Conservation (phyloP, 176 grass and related monocot genomes). For the Ensete ventricosum region DNA sequence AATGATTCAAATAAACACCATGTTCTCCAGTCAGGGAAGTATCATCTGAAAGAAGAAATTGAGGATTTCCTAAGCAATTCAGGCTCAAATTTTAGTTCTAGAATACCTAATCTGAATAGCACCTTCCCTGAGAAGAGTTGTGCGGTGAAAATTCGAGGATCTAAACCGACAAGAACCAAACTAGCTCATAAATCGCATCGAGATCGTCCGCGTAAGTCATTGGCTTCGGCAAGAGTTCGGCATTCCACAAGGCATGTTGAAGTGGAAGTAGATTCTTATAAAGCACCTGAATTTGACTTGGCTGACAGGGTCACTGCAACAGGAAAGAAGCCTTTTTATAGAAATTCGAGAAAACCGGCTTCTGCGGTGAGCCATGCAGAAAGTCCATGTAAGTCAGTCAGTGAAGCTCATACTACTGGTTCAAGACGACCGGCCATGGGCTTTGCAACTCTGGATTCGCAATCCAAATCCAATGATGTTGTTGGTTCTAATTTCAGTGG, state of each 20-base stretch:
- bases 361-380: constrained; percentile 47
- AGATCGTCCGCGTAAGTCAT: constrained; percentile 43
- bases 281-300: constrained; percentile 23
- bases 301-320: constrained; percentile 28
- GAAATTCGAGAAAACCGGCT: constrained; percentile 47
- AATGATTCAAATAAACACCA: constrained; percentile 18
- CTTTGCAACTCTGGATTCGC: constrained; percentile 49
- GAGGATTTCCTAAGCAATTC: constrained; percentile 39
- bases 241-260: constrained; percentile 40
- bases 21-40: constrained; percentile 20
- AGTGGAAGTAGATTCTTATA: constrained; percentile 62
- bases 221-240: constrained; percentile 36
- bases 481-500: constrained; percentile 86
- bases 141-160: constrained; percentile 60
- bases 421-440: constrained; percentile 36
- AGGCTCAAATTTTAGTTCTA: constrained; percentile 48
- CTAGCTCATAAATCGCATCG: constrained; percentile 43
- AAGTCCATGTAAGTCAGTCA: constrained; percentile 69
- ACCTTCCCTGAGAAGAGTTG: constrained; percentile 41
- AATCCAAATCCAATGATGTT: constrained; percentile 72
- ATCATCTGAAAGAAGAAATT: constrained; percentile 46
- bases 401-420: constrained; percentile 46
- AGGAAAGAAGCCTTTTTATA: constrained; percentile 27
- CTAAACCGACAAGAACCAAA: constrained; percentile 61
- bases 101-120: constrained; percentile 37